phyloP scores from a whole-genome alignment of 352 stramenopile species.

The Lagenidium sp. region DNA sequence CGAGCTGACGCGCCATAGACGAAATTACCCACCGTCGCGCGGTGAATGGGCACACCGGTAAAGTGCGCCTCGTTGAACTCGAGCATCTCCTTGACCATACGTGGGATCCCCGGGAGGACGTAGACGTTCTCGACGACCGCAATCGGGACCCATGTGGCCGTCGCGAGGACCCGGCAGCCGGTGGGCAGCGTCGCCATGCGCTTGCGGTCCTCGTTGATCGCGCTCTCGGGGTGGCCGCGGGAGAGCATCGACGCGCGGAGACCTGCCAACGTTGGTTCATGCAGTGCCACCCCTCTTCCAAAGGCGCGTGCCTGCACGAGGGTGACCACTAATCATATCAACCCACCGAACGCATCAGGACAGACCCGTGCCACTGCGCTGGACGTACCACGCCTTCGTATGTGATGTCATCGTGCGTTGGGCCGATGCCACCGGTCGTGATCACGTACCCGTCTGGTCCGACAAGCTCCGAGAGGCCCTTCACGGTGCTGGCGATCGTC shows the following conservation, averaged over 20 bases:
- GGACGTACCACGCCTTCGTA: conserved; percentile 66
- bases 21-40: conserved; percentile 42
- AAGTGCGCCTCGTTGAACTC: conserved; percentile 74
- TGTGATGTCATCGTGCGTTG: conserved; percentile 84
- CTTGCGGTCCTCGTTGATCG: conserved; percentile 58
- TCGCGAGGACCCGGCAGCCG: conserved; percentile 43
- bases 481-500: conserved; percentile 65
- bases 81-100: conserved; percentile 78
- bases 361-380: too few relatives aligned
- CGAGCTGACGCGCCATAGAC: too few relatives aligned
- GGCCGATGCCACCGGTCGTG: conserved; percentile 78
- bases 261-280: conserved; percentile 54
- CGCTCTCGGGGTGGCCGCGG: conserved; percentile 17
- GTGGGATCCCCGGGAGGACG: conserved; percentile 74
- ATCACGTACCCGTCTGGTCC: conserved; percentile 71
- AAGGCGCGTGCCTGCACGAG: conserved; percentile 68
- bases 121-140: conserved; percentile 78
- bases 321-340: too few relatives aligned
- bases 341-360: too few relatives aligned
- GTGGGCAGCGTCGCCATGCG: conserved; percentile 65
- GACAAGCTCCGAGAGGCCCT: conserved; percentile 66
- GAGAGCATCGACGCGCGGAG: conserved; percentile 32
- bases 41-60: conserved; percentile 63
- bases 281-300: conserved; percentile 47
- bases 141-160: conserved; percentile 63